Evolutionary conservation across 2,329 filamentous ascomycete genomes (phyloP).

Genomic region (Falciphora oryzae): DNA sequence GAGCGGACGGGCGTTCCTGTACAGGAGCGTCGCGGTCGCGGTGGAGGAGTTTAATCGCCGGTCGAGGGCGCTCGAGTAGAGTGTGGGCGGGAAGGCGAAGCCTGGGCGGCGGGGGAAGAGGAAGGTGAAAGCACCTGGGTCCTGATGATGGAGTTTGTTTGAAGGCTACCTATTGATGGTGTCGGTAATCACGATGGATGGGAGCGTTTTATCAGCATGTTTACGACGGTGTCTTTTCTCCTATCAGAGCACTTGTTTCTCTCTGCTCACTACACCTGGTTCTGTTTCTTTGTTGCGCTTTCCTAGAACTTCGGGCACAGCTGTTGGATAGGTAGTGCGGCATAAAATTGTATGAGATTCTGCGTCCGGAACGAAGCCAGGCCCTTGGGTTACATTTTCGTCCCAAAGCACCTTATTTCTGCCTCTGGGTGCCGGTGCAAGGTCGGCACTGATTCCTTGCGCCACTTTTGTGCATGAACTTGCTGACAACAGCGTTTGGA

Average conservation of each 20-base stretch:
- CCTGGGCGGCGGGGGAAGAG: background rate
- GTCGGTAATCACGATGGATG: background rate
- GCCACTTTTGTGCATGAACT: no score
- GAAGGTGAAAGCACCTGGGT: background rate
- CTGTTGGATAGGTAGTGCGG: background rate
- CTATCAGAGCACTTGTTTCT: background rate
- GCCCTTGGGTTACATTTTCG: no score
- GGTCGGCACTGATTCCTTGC: no score
- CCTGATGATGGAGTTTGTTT: background rate
- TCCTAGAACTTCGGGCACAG: background rate
- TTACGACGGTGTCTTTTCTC: background rate
- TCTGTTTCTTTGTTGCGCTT: background rate
- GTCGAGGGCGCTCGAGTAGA: constrained; percentile 40
- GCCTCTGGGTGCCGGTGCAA: no score
- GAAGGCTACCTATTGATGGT: background rate
- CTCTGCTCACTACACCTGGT: background rate
- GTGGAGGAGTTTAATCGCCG: constrained; percentile 63
- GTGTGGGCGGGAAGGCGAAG: background rate
- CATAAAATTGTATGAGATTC: background rate
- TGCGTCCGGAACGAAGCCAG: background rate
- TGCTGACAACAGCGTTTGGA: no score
- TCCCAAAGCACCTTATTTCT: no score
- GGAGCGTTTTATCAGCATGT: background rate
- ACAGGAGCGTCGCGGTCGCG: constrained; percentile 59
- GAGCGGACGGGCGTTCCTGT: constrained; percentile 58